Evolutionary conservation across 495 filamentous ascomycete genomes (phyloP).

Genomic region (Gamarada debralockiae): DNA sequence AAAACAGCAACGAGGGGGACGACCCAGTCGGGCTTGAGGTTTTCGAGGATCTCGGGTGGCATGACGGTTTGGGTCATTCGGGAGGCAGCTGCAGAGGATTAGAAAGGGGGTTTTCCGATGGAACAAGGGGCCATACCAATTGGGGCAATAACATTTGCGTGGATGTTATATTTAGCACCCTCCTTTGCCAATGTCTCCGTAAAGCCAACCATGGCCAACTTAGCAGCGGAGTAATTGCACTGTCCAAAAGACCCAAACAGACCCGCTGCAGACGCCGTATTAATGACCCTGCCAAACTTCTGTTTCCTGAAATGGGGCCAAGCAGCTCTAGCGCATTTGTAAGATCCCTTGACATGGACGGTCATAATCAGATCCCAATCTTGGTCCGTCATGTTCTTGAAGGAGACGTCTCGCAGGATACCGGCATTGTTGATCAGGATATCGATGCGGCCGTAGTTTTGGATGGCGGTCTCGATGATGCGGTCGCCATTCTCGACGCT

Average conservation of each 20-base stretch:
- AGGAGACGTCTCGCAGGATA: slow-evolving; percentile 92
- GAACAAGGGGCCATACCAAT: slow-evolving; percentile 50
- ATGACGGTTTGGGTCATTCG: slow-evolving; percentile 98
- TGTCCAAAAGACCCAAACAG: slow-evolving; percentile 96
- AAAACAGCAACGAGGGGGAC: slow-evolving; percentile 90
- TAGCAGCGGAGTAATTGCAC: slow-evolving; percentile 96
- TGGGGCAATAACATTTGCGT: slow-evolving; percentile 93
- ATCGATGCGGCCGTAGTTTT: slow-evolving; percentile 89
- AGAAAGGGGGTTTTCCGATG: slow-evolving; percentile 13
- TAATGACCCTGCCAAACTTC: slow-evolving; percentile 95
- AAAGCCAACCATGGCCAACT: slow-evolving; percentile 94
- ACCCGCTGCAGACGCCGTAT: slow-evolving; percentile 92
- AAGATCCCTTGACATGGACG: slow-evolving; percentile 92
- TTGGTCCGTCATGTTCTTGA: slow-evolving; percentile 97
- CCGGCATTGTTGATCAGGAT: slow-evolving; percentile 97
- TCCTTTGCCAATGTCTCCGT: slow-evolving; percentile 98
- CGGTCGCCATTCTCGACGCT: slow-evolving; percentile 90
- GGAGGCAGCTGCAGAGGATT: slow-evolving; percentile 59
- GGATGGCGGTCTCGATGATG: slow-evolving; percentile 95
- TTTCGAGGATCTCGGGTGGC: slow-evolving; percentile 88
- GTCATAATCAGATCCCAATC: slow-evolving; percentile 95
- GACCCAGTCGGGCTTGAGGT: slow-evolving; percentile 92
- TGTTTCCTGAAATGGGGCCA: slow-evolving; percentile 99
- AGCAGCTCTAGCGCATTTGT: slow-evolving; percentile 94
- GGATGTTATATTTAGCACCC: slow-evolving; percentile 96